A percentile compares a stretch with the other conserved stretches of the same genome.
Evolutionary conservation across 192 early-diverging fungal genomes (phyloP).

Genomic region (Coemansia sp.): DNA sequence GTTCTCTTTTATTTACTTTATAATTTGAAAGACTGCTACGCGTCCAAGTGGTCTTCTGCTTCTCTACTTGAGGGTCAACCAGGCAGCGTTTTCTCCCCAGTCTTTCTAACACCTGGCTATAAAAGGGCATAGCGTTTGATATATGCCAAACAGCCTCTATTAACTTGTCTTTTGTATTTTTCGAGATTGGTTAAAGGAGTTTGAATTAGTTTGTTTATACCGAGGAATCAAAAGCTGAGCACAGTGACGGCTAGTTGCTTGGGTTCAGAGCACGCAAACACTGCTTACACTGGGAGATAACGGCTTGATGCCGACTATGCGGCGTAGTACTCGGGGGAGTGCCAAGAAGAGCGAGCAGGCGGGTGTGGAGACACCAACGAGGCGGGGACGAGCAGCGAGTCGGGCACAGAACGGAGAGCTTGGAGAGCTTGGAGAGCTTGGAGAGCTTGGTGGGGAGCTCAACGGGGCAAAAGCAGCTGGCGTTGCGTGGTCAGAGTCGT

Average conservation of each 20-base stretch:
- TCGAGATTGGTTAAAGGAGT: background rate
- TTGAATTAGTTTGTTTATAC: no score
- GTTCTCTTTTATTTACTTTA: no score
- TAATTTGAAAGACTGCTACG: no score
- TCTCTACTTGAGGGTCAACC: no score
- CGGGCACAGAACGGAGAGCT: background rate
- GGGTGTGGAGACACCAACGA: constrained; percentile 9
- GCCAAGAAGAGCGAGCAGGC: constrained; percentile 14
- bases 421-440: background rate
- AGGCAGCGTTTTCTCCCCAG: background rate
- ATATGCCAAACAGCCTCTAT: background rate
- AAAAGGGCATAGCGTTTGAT: background rate
- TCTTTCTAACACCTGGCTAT: background rate
- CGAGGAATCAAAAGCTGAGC: background rate
- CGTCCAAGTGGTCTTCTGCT: no score
- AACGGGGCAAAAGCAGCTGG: background rate
- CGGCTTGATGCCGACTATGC: constrained; percentile 31
- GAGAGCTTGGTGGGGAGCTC: background rate
- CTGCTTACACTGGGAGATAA: background rate
- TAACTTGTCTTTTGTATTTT: background rate
- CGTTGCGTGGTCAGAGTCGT: constrained; percentile 19
- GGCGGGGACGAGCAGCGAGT: background rate
- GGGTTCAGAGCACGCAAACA: no score
- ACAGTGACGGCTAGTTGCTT: no score
- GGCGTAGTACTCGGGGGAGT: constrained; percentile 25